phyloP scores from a whole-genome alignment of 2,329 filamentous ascomycete species.

The Monilinia polystroma region DNA sequence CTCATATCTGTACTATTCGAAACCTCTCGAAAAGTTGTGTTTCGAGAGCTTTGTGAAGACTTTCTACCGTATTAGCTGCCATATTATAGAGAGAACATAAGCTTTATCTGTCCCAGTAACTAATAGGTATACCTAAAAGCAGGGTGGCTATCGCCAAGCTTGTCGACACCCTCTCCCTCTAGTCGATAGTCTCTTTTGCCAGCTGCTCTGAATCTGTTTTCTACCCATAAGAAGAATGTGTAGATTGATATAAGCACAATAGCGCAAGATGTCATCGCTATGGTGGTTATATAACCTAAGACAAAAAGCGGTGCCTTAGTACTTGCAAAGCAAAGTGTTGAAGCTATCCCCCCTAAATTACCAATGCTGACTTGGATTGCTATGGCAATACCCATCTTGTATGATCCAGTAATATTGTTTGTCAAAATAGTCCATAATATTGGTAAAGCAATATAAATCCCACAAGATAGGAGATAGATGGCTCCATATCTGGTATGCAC shows the following conservation, averaged over 20 bases:
- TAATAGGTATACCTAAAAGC: conserved; percentile 3
- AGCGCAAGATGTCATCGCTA: neutral
- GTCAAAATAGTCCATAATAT: conserved; percentile 1
- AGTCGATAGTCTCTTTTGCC: neutral
- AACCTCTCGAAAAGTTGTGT: neutral
- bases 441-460: neutral
- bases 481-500: neutral
- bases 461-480: conserved; percentile 1
- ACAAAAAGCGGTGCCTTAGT: neutral
- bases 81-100: neutral
- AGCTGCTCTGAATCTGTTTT: conserved; percentile 5
- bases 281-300: neutral
- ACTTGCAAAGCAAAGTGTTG: conserved; percentile 10
- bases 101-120: neutral
- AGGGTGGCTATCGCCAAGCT: neutral
- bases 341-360: neutral
- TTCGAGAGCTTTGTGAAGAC: neutral
- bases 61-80: neutral
- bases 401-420: neutral
- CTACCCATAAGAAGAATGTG: neutral
- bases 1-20: neutral
- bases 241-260: neutral
- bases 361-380: neutral
- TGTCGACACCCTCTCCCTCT: neutral
- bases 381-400: neutral